These are phyloP conservation scores for Melanopsichium pennsylvanicum DNA, from an alignment of 1,284 basidiomycete genomes.

Conservation along the genomic window DNA sequence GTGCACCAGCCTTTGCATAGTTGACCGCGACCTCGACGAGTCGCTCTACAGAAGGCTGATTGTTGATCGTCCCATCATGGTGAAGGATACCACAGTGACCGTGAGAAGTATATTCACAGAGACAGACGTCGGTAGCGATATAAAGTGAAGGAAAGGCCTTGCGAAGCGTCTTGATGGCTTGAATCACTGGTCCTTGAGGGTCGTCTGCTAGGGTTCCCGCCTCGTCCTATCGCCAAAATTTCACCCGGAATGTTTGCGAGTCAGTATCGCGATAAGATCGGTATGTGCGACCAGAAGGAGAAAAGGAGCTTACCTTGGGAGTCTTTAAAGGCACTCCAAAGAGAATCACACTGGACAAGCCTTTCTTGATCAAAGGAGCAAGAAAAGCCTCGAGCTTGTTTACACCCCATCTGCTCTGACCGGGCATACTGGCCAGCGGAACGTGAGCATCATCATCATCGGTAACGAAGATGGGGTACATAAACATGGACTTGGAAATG, in stretches of 20 bases:
- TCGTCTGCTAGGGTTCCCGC: conserved; percentile 89
- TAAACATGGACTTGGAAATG: conserved; percentile 61
- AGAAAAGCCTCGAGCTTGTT: conserved; percentile 90
- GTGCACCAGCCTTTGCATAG: conserved; percentile 92
- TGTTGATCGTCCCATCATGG: conserved; percentile 75
- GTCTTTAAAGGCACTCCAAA: conserved; percentile 92
- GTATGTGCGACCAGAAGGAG: too few species aligned
- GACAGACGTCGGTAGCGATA: conserved; percentile 92
- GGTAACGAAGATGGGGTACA: conserved; percentile 65
- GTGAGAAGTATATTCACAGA: conserved; percentile 99
- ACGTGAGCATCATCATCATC: conserved; percentile 55
- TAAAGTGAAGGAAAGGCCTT: conserved; percentile 74
- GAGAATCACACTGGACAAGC: conserved; percentile 88
- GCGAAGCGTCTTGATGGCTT: conserved; percentile 81
- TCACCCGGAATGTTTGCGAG: too few species aligned
- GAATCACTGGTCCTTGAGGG: conserved; percentile 87
- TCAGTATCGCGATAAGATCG: too few species aligned
- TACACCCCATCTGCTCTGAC: conserved; percentile 78
- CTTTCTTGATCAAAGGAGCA: conserved; percentile 85
- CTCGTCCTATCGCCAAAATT: conserved; percentile 74
- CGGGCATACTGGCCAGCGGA: conserved; percentile 56
- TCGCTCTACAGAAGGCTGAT: conserved; percentile 72
- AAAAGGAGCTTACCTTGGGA: conserved; percentile 73
- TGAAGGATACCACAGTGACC: conserved; percentile 92
- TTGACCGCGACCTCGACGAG: conserved; percentile 90